Conservation (phyloP, 2,329 filamentous ascomycete genomes). For the Hypoxylon sp. region DNA sequence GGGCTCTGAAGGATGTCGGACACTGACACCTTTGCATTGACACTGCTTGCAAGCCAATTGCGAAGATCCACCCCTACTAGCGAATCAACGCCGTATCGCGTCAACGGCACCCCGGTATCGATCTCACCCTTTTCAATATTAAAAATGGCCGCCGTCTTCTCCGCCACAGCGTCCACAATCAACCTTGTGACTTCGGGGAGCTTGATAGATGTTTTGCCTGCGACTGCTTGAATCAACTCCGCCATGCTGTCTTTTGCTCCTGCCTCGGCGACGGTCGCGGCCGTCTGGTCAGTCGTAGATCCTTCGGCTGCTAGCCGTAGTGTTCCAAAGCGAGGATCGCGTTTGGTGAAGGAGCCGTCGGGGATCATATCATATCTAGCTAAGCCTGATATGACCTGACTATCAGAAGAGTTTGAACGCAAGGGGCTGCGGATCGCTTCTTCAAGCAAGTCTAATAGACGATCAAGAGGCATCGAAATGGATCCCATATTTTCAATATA, state of each 20-base stretch:
- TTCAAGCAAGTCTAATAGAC: slow-evolving; percentile 1
- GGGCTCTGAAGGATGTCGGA: background rate
- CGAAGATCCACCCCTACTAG: background rate
- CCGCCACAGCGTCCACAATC: background rate
- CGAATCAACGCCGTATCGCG: background rate
- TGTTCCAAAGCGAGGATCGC: background rate
- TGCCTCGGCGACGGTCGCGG: background rate
- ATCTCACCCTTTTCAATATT: slow-evolving; percentile 1
- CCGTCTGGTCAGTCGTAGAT: background rate
- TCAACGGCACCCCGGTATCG: background rate
- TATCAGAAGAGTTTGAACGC: background rate
- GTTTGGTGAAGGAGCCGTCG: background rate
- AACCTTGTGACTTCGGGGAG: background rate
- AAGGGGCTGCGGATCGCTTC: background rate
- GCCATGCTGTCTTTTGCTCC: background rate
- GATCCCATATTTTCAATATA: background rate
- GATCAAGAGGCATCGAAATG: background rate
- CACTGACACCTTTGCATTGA: background rate
- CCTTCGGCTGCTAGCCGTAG: background rate
- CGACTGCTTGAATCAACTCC: background rate
- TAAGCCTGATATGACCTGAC: background rate
- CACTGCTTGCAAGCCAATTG: background rate
- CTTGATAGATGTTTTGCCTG: background rate
- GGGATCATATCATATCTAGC: background rate
- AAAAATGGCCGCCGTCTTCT: background rate